Base-by-base conservation (phyloP, 345 rosid genomes). In the Nasturtium officinale region DNA sequence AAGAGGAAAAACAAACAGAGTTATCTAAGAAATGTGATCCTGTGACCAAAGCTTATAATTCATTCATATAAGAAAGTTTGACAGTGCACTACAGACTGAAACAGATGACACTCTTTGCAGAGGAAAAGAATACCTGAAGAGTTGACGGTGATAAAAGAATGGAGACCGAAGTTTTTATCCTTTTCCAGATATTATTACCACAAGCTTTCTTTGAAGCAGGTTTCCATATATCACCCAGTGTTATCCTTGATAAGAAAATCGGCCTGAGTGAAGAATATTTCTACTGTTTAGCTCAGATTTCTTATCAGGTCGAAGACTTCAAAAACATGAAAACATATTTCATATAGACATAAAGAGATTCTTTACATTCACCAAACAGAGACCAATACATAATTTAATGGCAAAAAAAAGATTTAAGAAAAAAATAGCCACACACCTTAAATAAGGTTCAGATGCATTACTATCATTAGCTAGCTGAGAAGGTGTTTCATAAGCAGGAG, bases 201-300 rank as follows among this genome's bases (percentile, higher is more conserved):
- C 87, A 82, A 65, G 65, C 81, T 82, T 83, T 83, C 79, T 85
- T 84, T 21, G 86, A 75, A 38, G 97, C 96, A 51, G 98, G 97
- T 80, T 79, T 90, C 98, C 98, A 94, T 77, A 89, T 85, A 80
- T 94, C 98, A 80, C 82, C 82, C 45, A 90, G 86, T 69, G 97
- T 87, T 82, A 94, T 89, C 86, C 97, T 90, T 76, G 98, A 87
- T 71, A 94, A 84, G 80, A 82, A 85, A 9, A 76, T 89, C 9
- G 97, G 90, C 87, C 98, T 90, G 88, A 78, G 16, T 7, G 64
- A 78, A 79, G 60, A 76, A 26, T 30, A 69, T 13, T n/a, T 60
- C 28, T 4, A 69, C 80, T 71, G 69, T 71, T 70, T 45, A 63
- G 52, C 53, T 54, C 9, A 9, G 8, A 52, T 6, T 20, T 25